These are phyloP conservation scores for Hirschfeldia incana DNA, from an alignment of 345 rosid species.

Conservation along the genomic window DNA sequence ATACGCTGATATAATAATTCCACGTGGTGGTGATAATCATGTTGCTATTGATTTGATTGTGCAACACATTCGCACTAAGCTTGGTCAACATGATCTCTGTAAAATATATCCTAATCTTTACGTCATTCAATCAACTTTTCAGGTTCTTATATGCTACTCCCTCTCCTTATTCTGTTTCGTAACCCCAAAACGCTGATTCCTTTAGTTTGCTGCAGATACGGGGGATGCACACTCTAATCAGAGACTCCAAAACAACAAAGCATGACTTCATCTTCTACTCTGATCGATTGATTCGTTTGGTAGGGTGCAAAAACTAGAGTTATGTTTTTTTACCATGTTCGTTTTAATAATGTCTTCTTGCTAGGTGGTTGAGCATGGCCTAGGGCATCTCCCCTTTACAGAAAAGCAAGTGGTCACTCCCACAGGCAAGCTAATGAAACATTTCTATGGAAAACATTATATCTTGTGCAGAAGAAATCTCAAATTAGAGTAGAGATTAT, in stretches of 20 bases:
- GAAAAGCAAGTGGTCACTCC: constrained; percentile 96
- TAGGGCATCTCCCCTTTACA: constrained; percentile 91
- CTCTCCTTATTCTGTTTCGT: background rate
- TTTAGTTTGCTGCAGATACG: constrained; percentile 44
- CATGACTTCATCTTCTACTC: constrained; percentile 93
- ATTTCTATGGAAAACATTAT: background rate
- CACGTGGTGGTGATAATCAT: constrained; percentile 97
- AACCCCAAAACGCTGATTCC: background rate
- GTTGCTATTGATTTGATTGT: constrained; percentile 95
- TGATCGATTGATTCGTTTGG: constrained; percentile 94
- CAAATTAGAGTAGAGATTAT: background rate
- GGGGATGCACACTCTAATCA: constrained; percentile 97
- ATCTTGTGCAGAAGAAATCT: background rate
- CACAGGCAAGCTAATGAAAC: constrained; percentile 52
- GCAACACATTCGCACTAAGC: constrained; percentile 89
- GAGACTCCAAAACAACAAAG: constrained; percentile 82
- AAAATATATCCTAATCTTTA: constrained; percentile 89
- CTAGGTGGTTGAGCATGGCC: constrained; percentile 93
- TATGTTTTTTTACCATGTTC: background rate
- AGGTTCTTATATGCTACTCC: constrained; percentile 47
- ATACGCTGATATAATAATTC: constrained; percentile 90
- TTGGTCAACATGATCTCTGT: constrained; percentile 94
- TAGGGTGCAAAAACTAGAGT: constrained; percentile 35
- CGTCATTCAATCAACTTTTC: constrained; percentile 90
- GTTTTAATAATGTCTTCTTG: background rate